Percentiles rank a stretch among this genome's conserved stretches.
Conservation (phyloP, 495 filamentous ascomycete genomes). For the Ascodesmis nigricans region DNA sequence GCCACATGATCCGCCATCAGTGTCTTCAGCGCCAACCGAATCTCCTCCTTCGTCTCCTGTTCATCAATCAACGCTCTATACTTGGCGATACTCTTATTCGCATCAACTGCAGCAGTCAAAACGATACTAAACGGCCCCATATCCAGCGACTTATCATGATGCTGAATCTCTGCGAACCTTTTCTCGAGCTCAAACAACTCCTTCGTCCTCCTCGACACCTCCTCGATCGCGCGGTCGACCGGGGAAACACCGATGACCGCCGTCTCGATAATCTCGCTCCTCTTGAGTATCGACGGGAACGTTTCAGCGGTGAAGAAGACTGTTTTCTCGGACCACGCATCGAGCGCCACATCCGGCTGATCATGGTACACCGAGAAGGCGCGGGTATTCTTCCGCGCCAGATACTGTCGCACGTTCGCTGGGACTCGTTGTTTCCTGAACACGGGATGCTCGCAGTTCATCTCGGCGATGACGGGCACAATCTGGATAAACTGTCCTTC, state of each 20-base stretch:
- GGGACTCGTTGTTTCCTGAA: conserved; percentile 73
- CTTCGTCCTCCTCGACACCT: conserved; percentile 73
- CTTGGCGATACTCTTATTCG: conserved; percentile 23
- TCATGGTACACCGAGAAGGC: conserved; percentile 10
- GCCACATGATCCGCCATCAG: conserved; percentile 78
- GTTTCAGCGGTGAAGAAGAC: conserved; percentile 64
- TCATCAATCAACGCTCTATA: conserved; percentile 22
- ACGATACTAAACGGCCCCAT: conserved; percentile 46
- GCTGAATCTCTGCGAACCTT: conserved; percentile 51
- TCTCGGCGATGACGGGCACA: conserved; percentile 54
- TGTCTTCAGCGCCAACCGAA: conserved; percentile 66
- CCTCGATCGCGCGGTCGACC: conserved; percentile 69
- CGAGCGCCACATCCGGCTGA: neutral
- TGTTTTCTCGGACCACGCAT: conserved; percentile 57
- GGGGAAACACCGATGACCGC: conserved; percentile 45
- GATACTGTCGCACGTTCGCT: conserved; percentile 56
- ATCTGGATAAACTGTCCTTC: conserved; percentile 90
- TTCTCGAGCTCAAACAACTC: conserved; percentile 59
- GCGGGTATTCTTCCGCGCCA: conserved; percentile 28
- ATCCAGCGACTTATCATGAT: conserved; percentile 33
- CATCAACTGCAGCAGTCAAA: conserved; percentile 24
- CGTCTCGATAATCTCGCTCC: conserved; percentile 61
- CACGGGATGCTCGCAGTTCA: conserved; percentile 64
- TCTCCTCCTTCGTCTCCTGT: conserved; percentile 29
- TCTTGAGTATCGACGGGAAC: conserved; percentile 77